phyloP scores from a whole-genome alignment of 805 yeast genomes.

The Candida pini region DNA sequence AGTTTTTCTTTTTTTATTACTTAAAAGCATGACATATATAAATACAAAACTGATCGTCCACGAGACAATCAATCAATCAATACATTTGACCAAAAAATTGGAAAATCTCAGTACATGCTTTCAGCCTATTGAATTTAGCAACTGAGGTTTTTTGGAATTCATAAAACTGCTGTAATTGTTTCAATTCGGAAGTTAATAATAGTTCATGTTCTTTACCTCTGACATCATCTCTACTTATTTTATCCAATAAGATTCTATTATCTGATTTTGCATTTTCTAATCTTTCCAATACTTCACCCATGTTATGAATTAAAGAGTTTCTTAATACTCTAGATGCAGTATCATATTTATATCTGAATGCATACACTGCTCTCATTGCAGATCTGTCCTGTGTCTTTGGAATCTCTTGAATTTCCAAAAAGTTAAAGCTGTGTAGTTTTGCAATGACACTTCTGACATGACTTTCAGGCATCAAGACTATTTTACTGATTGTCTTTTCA shows the following conservation, averaged over 20 bases:
- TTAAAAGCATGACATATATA: too few species aligned
- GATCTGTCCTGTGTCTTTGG: slow-evolving; percentile 90
- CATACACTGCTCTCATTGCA: slow-evolving; percentile 79
- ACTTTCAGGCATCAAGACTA: slow-evolving; percentile 71
- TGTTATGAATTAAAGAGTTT: slow-evolving; percentile 43
- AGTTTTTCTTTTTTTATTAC: too few species aligned
- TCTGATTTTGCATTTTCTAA: slow-evolving; percentile 50
- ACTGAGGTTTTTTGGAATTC: slow-evolving; percentile 49
- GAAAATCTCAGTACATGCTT: slow-evolving; percentile 53
- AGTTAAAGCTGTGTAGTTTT: slow-evolving; percentile 59
- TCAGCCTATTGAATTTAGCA: slow-evolving; percentile 50
- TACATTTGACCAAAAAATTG: slow-evolving; percentile 23
- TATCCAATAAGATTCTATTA: slow-evolving; percentile 63
- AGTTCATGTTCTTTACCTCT: slow-evolving; percentile 73
- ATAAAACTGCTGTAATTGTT: slow-evolving; percentile 59
- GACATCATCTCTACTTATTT: slow-evolving; percentile 87
- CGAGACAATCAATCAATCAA: too few species aligned
- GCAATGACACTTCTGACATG: slow-evolving; percentile 69
- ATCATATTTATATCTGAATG: slow-evolving; percentile 53
- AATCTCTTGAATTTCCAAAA: slow-evolving; percentile 86
- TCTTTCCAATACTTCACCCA: slow-evolving; percentile 45
- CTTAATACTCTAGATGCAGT: slow-evolving; percentile 31
- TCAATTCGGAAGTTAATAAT: slow-evolving; percentile 67
- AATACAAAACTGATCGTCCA: too few species aligned
- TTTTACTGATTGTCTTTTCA: slow-evolving; percentile 73